Percentiles rank a stretch among this genome's conserved stretches.
These are phyloP conservation scores for Geosmithia morbida DNA, from an alignment of 2,329 filamentous ascomycete genomes.

Conservation along the genomic window DNA sequence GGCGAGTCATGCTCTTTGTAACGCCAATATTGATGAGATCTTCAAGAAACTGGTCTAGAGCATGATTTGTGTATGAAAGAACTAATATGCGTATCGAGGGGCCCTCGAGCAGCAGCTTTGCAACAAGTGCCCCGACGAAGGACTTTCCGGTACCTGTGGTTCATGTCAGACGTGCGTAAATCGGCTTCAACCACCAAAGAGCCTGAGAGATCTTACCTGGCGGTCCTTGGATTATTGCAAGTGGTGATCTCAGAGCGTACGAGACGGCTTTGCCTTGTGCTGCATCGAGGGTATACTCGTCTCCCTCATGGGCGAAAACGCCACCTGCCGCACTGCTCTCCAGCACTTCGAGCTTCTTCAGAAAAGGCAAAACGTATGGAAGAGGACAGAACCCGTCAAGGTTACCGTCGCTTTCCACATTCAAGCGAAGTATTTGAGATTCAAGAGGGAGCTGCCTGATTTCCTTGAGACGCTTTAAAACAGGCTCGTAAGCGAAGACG, in stretches of 20 bases:
- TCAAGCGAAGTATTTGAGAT: conserved; percentile 17
- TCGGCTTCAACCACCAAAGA: not conserved
- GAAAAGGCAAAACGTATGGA: conserved; percentile 9
- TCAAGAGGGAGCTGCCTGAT: conserved; percentile 41
- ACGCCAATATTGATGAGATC: conserved; percentile 35
- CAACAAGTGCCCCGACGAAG: conserved; percentile 33
- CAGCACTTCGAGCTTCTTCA: conserved; percentile 7
- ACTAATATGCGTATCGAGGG: conserved; percentile 26
- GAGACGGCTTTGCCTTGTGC: conserved; percentile 37
- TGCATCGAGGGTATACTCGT: conserved; percentile 27
- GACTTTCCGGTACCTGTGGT: conserved; percentile 45
- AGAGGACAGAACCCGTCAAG: not conserved
- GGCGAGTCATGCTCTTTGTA: conserved; percentile 27
- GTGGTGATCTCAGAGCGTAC: conserved; percentile 32
- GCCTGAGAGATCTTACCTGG: conserved; percentile 22
- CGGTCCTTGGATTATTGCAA: conserved; percentile 54
- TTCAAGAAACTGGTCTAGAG: conserved; percentile 42
- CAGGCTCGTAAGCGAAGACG: conserved; percentile 54
- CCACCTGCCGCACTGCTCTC: conserved; percentile 16
- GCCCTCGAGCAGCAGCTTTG: conserved; percentile 33
- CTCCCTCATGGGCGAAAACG: too few species aligned
- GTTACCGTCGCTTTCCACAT: not conserved
- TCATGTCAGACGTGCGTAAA: not conserved
- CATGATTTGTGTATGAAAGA: conserved; percentile 33
- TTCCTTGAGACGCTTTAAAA: conserved; percentile 43